Percentiles rank a stretch among this genome's conserved stretches.
Evolutionary conservation across 2,329 filamentous ascomycete genomes (phyloP).

Genomic region (Ceratocystis colombiana): DNA sequence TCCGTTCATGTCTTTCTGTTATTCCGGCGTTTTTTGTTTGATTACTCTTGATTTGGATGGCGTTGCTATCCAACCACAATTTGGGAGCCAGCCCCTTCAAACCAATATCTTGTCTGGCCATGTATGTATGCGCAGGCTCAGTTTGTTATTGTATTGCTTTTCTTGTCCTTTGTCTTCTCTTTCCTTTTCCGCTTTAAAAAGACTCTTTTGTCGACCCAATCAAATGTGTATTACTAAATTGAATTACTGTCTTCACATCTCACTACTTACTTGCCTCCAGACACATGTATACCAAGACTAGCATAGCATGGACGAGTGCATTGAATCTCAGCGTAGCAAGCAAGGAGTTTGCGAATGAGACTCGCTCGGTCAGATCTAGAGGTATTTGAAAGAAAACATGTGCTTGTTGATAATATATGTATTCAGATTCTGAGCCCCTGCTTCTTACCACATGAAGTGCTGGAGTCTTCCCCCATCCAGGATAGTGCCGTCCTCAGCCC

Average conservation of each 20-base stretch:
- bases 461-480: constrained; percentile 52
- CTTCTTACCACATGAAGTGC: constrained; percentile 66
- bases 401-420: too few relatives aligned
- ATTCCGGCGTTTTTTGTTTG: constrained; percentile 14
- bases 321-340: too few relatives aligned
- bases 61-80: constrained; percentile 1
- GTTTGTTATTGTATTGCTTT: not conserved
- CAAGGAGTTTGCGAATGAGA: too few relatives aligned
- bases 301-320: too few relatives aligned
- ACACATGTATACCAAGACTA: too few relatives aligned
- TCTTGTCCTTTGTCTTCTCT: not conserved
- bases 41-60: constrained; percentile 9
- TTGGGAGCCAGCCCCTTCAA: constrained; percentile 3
- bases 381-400: too few relatives aligned
- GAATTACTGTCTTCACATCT: too few relatives aligned
- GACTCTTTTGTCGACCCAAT: not conserved
- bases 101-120: not conserved
- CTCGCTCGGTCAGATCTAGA: too few relatives aligned
- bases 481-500: constrained; percentile 40
- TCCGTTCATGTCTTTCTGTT: not conserved
- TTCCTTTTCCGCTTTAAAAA: not conserved
- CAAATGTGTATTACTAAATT: not conserved
- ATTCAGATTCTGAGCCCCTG: not conserved
- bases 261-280: too few relatives aligned
- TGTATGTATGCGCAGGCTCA: constrained; percentile 18